Base-by-base conservation (phyloP, 495 filamentous ascomycete genomes). In the Talaromyces adpressus region DNA sequence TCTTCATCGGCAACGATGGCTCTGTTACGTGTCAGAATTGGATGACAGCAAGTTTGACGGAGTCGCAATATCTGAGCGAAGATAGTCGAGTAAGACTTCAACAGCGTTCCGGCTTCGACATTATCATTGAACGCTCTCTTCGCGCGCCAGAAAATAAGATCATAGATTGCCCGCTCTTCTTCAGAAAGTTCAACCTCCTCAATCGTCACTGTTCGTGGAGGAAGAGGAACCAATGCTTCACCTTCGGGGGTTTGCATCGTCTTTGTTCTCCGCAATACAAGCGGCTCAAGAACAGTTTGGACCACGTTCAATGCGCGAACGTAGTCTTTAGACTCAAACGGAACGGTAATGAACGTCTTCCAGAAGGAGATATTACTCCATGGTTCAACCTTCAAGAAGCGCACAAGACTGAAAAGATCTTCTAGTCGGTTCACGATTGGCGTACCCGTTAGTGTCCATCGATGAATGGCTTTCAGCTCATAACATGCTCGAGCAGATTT, bases 331-430 rank as follows among this genome's bases (percentile, higher is more conserved):
- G 90, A 91, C 71, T 98, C 94, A 61, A 98, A 98, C 0, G 94
- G 94, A 14, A 93, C 86, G 0, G 95, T 98, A 66, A 98, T 98
- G 73, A 98, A 98, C 0, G 95, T 98, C 64, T 93, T 91, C 94
- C 94, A 98, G 77, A 95, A 98, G 4, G 92, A 94, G 71, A 98
- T 98, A 72, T 97, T 98, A 63, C 87, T 91, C 94, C 94, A 98
- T 1, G 94, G 94, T 69, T 98, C 95, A 7, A 98, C 94, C 63
- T 89, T 83, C 32, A 98, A 76, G 75, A 98, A 98, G 16, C 89
- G 84, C 25, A 98, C 91, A 32, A 98, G 75, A 68, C 90, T 93
- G 78, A 98, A 98, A n/a, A 98, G 80, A 75, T 98, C 94, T 71
- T 98, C 95, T 3, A 98, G 79, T 12, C 90, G 89, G 70, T 98